Evolutionary conservation across 306 rosid genomes (phyloP).

Genomic region (Cucumis melo): DNA sequence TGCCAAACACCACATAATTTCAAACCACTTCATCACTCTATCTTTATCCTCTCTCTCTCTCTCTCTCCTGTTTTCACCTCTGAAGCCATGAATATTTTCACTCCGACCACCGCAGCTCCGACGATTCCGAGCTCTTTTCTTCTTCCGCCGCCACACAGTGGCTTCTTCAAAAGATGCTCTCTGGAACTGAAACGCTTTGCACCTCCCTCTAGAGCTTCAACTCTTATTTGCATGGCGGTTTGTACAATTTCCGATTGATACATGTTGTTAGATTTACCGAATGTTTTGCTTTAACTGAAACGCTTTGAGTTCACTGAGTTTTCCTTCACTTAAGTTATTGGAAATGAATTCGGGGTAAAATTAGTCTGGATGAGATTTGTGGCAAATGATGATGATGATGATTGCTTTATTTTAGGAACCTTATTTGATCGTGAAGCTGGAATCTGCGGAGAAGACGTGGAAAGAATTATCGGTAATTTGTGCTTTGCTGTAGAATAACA

Average conservation of each 20-base stretch:
- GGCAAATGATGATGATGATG: neutral
- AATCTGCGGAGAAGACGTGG: conserved; percentile 95
- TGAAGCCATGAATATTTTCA: conserved; percentile 25
- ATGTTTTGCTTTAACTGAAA: neutral
- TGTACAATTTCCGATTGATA: neutral
- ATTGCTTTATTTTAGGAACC: conserved; percentile 54
- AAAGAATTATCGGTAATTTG: conserved; percentile 69
- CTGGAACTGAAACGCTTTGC: conserved; percentile 19
- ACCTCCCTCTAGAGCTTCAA: conserved; percentile 16
- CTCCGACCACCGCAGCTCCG: conserved; percentile 43
- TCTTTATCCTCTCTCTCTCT: neutral
- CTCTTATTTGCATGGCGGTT: conserved; percentile 87
- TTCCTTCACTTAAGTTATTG: neutral
- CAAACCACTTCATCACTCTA: neutral
- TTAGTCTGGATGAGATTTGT: neutral
- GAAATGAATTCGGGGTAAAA: neutral
- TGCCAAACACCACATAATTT: neutral
- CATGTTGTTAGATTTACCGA: neutral
- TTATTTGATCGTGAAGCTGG: conserved; percentile 65
- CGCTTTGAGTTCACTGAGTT: neutral
- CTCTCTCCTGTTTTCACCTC: no score
- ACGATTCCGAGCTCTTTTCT: conserved; percentile 16
- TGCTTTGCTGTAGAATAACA: neutral
- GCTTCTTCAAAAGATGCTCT: conserved; percentile 18
- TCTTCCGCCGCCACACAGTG: conserved; percentile 21